Evolutionary conservation across 163 green algal species (phyloP).

Genomic region (Dunaliella salina): DNA sequence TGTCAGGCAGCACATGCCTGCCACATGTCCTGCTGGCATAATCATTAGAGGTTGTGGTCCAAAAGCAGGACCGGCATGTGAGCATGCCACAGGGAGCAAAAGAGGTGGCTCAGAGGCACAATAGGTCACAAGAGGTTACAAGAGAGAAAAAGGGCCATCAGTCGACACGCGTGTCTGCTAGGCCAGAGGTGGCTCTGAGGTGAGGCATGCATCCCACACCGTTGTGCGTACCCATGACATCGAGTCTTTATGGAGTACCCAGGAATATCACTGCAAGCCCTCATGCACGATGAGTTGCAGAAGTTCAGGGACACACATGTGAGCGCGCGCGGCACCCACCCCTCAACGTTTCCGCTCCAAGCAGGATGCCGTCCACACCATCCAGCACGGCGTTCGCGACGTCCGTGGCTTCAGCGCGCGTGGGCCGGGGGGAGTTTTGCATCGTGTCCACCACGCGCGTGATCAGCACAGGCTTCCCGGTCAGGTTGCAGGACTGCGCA

Average conservation of each 20-base stretch:
- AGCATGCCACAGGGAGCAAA: too few relatives aligned
- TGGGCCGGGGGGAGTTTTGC: constrained; percentile 61
- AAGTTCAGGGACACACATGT: background rate
- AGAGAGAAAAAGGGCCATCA: background rate
- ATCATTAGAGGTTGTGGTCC: too few relatives aligned
- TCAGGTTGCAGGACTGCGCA: constrained; percentile 57
- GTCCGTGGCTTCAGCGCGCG: constrained; percentile 85
- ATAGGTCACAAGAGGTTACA: too few relatives aligned
- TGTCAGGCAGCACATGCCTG: too few relatives aligned
- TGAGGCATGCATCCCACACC: too few relatives aligned
- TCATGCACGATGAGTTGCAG: background rate
- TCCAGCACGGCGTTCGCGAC: constrained; percentile 91
- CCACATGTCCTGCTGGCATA: too few relatives aligned
- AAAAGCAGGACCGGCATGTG: too few relatives aligned
- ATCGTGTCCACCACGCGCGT: constrained; percentile 85
- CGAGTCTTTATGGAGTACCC: too few relatives aligned
- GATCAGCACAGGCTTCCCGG: constrained; percentile 81
- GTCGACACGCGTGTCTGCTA: too few relatives aligned
- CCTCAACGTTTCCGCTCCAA: constrained; percentile 79
- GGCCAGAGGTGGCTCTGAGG: too few relatives aligned
- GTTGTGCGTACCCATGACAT: too few relatives aligned
- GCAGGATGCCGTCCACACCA: constrained; percentile 80
- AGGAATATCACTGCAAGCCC: background rate
- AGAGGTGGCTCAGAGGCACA: too few relatives aligned
- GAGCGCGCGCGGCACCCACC: constrained; percentile 22